Evolutionary conservation across 805 yeast genomes (phyloP), one percentile per base, ranked within the genome.

Genomic region (Yarrowia porcina): DNA sequence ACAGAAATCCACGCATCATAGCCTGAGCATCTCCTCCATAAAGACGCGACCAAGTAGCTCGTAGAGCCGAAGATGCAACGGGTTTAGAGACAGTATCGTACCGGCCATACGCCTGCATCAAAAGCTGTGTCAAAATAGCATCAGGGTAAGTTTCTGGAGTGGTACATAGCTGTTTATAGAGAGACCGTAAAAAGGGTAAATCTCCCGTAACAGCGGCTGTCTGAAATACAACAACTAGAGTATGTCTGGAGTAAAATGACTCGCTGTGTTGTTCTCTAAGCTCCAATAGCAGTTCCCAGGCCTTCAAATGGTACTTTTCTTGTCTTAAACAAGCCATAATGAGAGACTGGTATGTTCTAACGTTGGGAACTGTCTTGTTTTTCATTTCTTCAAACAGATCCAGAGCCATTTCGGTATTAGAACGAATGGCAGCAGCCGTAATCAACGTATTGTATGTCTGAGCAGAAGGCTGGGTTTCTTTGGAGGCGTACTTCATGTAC

Each of bases 381-480:
- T 56, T 56, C 61, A 56, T 39, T 9, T 56, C 61, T 12, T 56
- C 39, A 13, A 56, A 56, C 39, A 56, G 38, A 30, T 56, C 61
- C 18, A 56, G 39, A 9, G 61, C 61, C 3, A 12, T 3, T 20
- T 56, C 61, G 12, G 61, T 39, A 21, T 41, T 56, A 21, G 61
- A 56, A 0, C 61, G 35, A 9, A 41, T 21, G 7, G 61, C 61
- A 15, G 61, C 20, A 1, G 61, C 61, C 3, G 61, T 56, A 18
- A 56, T 56, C 15, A 56, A 36, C 47, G 61, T 39, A 39, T 56
- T 56, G 49, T 56, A 56, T 2, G 61, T 56, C 6, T 56, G 61
- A 2, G 49, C 38, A 3, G 61, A 39, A n/a, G 61, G 61, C 38
- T 56, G 61, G 15, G 61, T 56, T n/a, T 56, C 61, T 11, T 11